Base-by-base conservation (phyloP, 2,329 filamentous ascomycete genomes). In the Drechslerella coelobrocha region DNA sequence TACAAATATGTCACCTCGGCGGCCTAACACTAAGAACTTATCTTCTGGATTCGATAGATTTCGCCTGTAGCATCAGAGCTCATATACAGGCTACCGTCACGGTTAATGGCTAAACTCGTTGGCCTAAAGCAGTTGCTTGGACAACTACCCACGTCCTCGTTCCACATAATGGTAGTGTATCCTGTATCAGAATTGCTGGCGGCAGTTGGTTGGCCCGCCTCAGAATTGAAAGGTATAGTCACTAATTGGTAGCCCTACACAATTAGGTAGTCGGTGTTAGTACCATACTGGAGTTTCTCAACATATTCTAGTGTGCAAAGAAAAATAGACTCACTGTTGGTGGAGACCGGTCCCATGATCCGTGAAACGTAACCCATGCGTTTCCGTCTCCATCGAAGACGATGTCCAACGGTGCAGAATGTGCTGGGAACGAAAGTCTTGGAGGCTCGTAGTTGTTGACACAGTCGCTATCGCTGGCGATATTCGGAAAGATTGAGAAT, bases 331-430 rank as follows among this genome's bases (percentile, higher is more conserved):
- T 69, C 57, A 69, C 65, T 48, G 50, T 62, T 24, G 57, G 65
- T n/a, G 57, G 65, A 14, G 9, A n/a, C 8, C 65, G 45, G 80
- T 78, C 77, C 87, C 88, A 91, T 78, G 85, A 88, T n/a, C 89
- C 89, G 77, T 90, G 89, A 78, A 91, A 89, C 0, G 85, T 81
- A 23, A 92, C 80, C 78, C 84, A 91, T 0, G 87, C 88, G 1
- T 81, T 82, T 8, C 82, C 83, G 37, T 21, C n/a, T 19, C 14
- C 19, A 21, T 84, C 82, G 79, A 92, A 92, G 68, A 85, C 85
- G 75, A 91, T 84, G 74, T 90, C 88, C 0, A 91, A 80, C 0
- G 89, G 89, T 0, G 89, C 88, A 76, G 83, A 87, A 76, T 92
- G 89, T 0, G 89, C 84, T 55, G 83, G 79, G 76, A 88, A 85